Base-by-base conservation (phyloP, 108 stramenopile species). In the Craspedostauros australis region DNA sequence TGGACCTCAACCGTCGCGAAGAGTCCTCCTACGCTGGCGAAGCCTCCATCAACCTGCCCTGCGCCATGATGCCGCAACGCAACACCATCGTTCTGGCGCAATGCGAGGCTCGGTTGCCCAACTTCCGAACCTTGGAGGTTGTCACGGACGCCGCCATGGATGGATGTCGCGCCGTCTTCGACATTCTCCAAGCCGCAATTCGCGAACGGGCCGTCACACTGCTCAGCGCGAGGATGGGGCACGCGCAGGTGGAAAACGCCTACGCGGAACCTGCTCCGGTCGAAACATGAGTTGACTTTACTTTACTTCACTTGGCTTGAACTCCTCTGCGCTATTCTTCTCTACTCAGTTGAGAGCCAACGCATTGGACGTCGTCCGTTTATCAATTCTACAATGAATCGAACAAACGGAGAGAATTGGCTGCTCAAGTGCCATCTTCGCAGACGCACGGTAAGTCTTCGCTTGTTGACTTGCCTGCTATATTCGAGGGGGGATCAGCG, bases 11-110 rank as follows among this genome's bases (percentile, higher is more conserved):
- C 63, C 62, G 73, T 15, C 68, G 73, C 27, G 91, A 88, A 61
- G 76, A 74, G 46, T 70, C 71, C 12, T 31, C 71, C 8, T 46
- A 14, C 26, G 66, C 57, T 27, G 75, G 75, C 22, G 71, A 77
- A 28, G 66, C 76, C 20, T 79, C 85, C 14, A 80, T 89, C 7
- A 68, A 80, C 40, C 29, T 93, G 27, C 85, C 91, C 8, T 76
- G 76, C 41, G 91, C 87, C 3, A 87, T 82, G 39, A 60, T 93
- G 52, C 91, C 91, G 5, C 91, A 93, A 60, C 68, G 91, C 23
- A 79, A 79, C 4, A 93, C 84, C 18, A 62, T 93, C 21, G 91
- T 93, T 6, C 53, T 89, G 46, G 61, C 83, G 19, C 91, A 93
- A 55, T 93, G 87, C 57, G 91, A 93, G 67, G 80, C 84, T 30